These are phyloP conservation scores for Penicillium subrubescens DNA, from an alignment of 495 filamentous ascomycete genomes.

Conservation along the genomic window DNA sequence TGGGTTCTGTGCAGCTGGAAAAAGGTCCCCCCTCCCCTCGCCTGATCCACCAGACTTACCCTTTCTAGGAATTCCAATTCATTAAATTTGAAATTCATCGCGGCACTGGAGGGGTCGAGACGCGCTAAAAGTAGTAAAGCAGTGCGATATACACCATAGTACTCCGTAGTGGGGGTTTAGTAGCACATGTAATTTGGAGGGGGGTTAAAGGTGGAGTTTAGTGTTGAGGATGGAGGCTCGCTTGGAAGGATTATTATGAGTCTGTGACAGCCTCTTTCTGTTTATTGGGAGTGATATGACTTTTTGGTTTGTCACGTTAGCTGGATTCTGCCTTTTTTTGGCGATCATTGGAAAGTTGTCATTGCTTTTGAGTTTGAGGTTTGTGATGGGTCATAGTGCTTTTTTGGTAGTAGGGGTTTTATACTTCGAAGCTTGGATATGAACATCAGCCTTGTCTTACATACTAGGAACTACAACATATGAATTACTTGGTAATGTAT, in stretches of 20 bases:
- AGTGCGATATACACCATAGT: no score
- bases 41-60: neutral
- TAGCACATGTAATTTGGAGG: neutral
- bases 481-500: neutral
- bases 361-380: neutral
- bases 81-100: neutral
- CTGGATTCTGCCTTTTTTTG: neutral
- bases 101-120: neutral
- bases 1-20: constrained; percentile 22
- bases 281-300: no score
- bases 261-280: neutral
- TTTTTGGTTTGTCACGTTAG: no score
- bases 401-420: neutral
- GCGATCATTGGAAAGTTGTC: neutral
- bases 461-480: neutral
- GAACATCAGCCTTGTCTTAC: neutral
- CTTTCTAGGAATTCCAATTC: neutral
- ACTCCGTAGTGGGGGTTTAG: neutral
- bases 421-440: neutral
- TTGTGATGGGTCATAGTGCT: neutral
- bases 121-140: neutral
- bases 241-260: neutral
- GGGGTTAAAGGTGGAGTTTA: neutral
- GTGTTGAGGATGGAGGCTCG: neutral
- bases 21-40: neutral